Conservation (phyloP, 169 alveolate species). For the Plasmodium reichenowi region DNA sequence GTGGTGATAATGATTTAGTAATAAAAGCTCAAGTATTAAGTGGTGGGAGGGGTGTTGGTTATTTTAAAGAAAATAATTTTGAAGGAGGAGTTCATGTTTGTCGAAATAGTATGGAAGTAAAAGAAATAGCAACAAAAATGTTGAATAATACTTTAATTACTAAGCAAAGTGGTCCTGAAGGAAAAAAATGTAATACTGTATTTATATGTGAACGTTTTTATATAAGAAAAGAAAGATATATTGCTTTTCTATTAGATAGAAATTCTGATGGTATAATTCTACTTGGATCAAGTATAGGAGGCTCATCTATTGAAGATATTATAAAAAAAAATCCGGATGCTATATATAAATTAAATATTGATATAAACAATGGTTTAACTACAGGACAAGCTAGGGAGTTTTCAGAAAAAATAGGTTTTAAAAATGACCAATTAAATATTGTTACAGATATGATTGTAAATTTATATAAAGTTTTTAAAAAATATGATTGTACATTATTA, state of each 20-base stretch:
- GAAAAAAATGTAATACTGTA: conserved; percentile 89
- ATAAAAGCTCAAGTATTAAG: conserved; percentile 91
- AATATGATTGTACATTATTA: conserved; percentile 92
- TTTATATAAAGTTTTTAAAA: conserved; percentile 89
- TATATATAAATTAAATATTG: conserved; percentile 82
- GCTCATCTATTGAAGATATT: conserved; percentile 93
- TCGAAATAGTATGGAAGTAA: conserved; percentile 86
- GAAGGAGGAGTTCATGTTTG: conserved; percentile 92
- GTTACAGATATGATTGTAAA: conserved; percentile 76
- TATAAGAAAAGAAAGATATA: conserved; percentile 91
- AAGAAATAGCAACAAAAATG: conserved; percentile 89
- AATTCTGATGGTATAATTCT: conserved; percentile 91
- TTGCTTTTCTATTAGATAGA: conserved; percentile 95
- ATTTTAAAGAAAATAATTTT: conserved; percentile 87
- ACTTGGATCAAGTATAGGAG: conserved; percentile 92
- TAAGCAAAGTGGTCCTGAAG: conserved; percentile 91
- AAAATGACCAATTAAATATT: conserved; percentile 73
- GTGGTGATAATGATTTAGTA: conserved; percentile 79
- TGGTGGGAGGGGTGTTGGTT: conserved; percentile 95
- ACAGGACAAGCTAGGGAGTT: conserved; percentile 79
- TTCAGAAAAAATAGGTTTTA: conserved; percentile 83
- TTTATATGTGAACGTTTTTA: conserved; percentile 88
- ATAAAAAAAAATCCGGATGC: conserved; percentile 88
- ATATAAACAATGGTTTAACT: conserved; percentile 86
- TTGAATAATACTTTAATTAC: conserved; percentile 90